Percentiles rank a stretch among this genome's conserved stretches.
phyloP scores from a whole-genome alignment of 768 basidiomycete genomes.

The Dictyophora rubrovolvata region DNA sequence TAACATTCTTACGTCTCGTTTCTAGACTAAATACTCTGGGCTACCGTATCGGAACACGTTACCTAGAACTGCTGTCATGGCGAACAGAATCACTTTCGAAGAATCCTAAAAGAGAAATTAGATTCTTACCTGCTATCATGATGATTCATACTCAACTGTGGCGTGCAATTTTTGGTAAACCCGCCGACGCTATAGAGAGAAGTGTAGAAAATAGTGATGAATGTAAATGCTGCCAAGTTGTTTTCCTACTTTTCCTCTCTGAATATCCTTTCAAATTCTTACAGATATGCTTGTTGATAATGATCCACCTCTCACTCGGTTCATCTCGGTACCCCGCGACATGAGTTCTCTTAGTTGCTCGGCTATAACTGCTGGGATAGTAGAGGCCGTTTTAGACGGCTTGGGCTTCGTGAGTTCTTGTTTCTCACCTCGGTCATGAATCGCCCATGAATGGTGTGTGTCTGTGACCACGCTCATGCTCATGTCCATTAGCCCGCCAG shows the following conservation, averaged over 20 bases:
- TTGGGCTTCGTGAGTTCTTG: slow-evolving; percentile 77
- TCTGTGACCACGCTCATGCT: slow-evolving; percentile 11
- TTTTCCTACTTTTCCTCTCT: not conserved
- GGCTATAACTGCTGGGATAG: slow-evolving; percentile 95
- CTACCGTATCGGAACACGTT: slow-evolving; percentile 80
- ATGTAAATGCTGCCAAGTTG: slow-evolving; percentile 40
- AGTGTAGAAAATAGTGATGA: slow-evolving; percentile 96
- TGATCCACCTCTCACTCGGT: slow-evolving; percentile 81
- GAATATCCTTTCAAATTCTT: not conserved
- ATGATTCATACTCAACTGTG: slow-evolving; percentile 93
- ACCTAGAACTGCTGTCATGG: slow-evolving; percentile 81
- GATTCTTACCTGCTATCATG: slow-evolving; percentile 86
- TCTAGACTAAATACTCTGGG: slow-evolving; percentile 82
- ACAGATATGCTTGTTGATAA: slow-evolving; percentile 98
- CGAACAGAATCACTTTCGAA: slow-evolving; percentile 69
- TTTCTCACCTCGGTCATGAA: not conserved
- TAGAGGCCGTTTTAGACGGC: slow-evolving; percentile 93
- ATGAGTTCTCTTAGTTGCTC: slow-evolving; percentile 92
- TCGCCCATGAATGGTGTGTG: not conserved
- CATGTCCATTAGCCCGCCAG: slow-evolving; percentile 64
- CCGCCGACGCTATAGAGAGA: slow-evolving; percentile 92
- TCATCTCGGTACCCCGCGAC: slow-evolving; percentile 90
- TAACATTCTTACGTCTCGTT: not conserved
- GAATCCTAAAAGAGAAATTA: slow-evolving; percentile 86
- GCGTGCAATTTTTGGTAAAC: slow-evolving; percentile 85